Conservation (phyloP, 2,329 filamentous ascomycete species). For the Paraphoma sp. region DNA sequence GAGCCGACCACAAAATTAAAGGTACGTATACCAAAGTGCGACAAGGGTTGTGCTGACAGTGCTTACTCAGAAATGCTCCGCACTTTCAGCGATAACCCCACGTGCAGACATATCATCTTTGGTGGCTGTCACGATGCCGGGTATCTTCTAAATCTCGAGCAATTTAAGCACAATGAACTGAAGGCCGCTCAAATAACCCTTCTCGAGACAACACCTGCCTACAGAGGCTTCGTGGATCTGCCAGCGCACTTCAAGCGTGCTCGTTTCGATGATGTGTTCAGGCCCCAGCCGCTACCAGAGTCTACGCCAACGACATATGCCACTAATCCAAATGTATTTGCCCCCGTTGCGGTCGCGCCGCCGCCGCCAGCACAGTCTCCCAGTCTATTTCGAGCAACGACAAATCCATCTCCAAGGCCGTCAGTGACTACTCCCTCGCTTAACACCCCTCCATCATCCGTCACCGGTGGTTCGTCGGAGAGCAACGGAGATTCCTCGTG, state of each 20-base stretch:
- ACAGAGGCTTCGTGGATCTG: slow-evolving; percentile 50
- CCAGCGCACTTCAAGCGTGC: slow-evolving; percentile 45
- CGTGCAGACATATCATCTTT: slow-evolving; percentile 57
- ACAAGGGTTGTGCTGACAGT: slow-evolving; percentile 9
- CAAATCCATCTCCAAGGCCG: slow-evolving; percentile 19
- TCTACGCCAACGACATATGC: slow-evolving; percentile 10
- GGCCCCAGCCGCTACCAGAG: slow-evolving; percentile 49
- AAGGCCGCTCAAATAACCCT: slow-evolving; percentile 52
- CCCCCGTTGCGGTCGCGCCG: not conserved
- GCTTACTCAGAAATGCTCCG: slow-evolving; percentile 50
- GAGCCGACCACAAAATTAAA: slow-evolving; percentile 56
- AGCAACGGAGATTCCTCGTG: slow-evolving; percentile 26
- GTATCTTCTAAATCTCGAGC: slow-evolving; percentile 54
- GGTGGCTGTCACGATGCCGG: slow-evolving; percentile 57
- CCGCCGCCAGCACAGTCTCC: slow-evolving; percentile 1
- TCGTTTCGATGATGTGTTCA: slow-evolving; percentile 52
- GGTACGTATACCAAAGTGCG: slow-evolving; percentile 26
- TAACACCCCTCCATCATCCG: slow-evolving; percentile 28
- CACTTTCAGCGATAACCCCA: slow-evolving; percentile 54
- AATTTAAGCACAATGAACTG: slow-evolving; percentile 51
- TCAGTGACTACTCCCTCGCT: slow-evolving; percentile 20
- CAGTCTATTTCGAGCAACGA: slow-evolving; percentile 21
- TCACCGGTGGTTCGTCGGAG: slow-evolving; percentile 13
- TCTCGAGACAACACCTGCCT: slow-evolving; percentile 52
- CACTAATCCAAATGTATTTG: not conserved